Base-by-base conservation (phyloP, 2,329 filamentous ascomycete genomes). In the Diplodia scrobiculata region DNA sequence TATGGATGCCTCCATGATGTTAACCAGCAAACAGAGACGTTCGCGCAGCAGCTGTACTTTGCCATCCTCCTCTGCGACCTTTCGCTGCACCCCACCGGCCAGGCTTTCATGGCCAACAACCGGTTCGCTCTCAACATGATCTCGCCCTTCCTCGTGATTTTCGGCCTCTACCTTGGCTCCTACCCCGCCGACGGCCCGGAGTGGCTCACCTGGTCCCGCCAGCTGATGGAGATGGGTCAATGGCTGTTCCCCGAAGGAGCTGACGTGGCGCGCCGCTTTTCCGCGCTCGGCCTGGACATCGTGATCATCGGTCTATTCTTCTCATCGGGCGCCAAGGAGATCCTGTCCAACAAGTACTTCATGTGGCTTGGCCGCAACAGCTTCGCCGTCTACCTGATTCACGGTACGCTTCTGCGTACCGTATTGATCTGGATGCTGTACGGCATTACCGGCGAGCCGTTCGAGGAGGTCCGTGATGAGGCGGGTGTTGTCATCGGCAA, bases 321-420 rank as follows among this genome's bases (percentile, higher is more conserved):
- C 17, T 83, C 82, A 1, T 81, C 82, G 0, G 72, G 76, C 5
- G 74, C 83, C 7, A 82, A 84, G 69, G 77, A 77, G 29, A 76
- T 83, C 21, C 79, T 85, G 27, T 82, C 81, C 4, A 82, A 82
- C 72, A 78, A 79, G 32, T 69, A 82, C 2, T 80, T 85, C 41
- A 80, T 84, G 67, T 85, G 82, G 82, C 75, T 85, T 3, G 83
- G 83, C n/a, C 79, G 80, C 67, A 82, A 84, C 72, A 83, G 81
- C 63, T 85, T 85, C 67, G 83, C 83, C 27, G 83, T 85, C 4
- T 85, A 85, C 70, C 79, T 85, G 13, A 77, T 81, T 10, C 83
- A 85, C 71, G 83, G 83, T 54, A 84, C 83, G 0, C 77, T 85
- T 17, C 72, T 85, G 53, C 81, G 83, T 21, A 82, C 81, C 1